Percentiles rank a stretch among this genome's conserved stretches.
Conservation (phyloP, 345 rosid species). For the Gossypium longicalyx region DNA sequence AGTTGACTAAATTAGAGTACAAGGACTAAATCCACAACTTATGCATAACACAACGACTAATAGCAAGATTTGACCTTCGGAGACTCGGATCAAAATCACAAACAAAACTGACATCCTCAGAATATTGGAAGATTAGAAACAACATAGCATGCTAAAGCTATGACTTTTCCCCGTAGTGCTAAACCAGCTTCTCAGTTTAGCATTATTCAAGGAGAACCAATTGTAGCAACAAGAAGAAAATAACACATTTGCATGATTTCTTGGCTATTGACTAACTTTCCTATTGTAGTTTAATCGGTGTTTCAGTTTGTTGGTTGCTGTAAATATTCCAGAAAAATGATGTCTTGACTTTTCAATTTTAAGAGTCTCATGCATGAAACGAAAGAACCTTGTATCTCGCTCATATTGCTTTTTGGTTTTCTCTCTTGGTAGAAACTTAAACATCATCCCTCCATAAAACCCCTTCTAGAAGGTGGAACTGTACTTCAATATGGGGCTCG, state of each 20-base stretch:
- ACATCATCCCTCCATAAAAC: constrained; percentile 85
- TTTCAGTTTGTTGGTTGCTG: constrained; percentile 7
- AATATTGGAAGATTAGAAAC: not conserved
- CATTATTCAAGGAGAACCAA: constrained; percentile 1
- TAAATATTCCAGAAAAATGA: not conserved
- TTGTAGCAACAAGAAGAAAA: not conserved
- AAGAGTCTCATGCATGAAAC: not conserved
- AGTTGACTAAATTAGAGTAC: too few species aligned
- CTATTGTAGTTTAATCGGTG: not conserved
- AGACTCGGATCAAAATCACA: not conserved
- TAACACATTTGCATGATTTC: not conserved
- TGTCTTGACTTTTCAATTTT: not conserved
- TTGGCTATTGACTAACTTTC: not conserved
- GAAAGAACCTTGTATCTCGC: constrained; percentile 17
- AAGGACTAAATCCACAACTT: too few species aligned
- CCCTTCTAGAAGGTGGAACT: constrained; percentile 79
- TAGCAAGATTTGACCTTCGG: too few species aligned
- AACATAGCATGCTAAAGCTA: not conserved
- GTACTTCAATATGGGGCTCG: constrained; percentile 96
- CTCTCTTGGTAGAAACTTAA: constrained; percentile 60
- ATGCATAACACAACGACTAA: too few species aligned
- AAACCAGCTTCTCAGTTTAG: not conserved
- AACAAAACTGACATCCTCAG: not conserved
- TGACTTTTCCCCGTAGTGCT: not conserved
- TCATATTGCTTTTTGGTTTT: constrained; percentile 11